phyloP scores from a whole-genome alignment of 2,329 filamentous ascomycete species.

The Penicillium sp. region DNA sequence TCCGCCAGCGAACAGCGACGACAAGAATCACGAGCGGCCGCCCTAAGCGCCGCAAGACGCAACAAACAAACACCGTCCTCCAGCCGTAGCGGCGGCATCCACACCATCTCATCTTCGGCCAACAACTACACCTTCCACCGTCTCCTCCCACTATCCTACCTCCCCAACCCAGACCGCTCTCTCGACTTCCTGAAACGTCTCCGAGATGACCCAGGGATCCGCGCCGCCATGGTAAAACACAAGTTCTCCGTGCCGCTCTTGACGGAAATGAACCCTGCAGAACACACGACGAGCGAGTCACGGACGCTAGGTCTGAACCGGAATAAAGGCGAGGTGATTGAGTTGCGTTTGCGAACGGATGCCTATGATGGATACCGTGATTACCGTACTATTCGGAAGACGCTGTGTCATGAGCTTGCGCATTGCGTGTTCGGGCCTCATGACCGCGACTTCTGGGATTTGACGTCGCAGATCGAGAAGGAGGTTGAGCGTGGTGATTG shows the following conservation, averaged over 20 bases:
- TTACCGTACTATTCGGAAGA: conserved; percentile 87
- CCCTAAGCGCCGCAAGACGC: conserved; percentile 23
- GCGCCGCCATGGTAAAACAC: conserved; percentile 77
- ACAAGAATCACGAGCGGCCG: conserved; percentile 32
- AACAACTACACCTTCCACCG: conserved; percentile 85
- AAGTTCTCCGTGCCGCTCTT: conserved; percentile 80
- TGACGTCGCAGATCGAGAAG: conserved; percentile 81
- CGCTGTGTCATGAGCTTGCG: conserved; percentile 90
- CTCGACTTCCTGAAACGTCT: conserved; percentile 72
- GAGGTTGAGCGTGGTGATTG: conserved; percentile 83
- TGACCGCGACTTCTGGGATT: conserved; percentile 83
- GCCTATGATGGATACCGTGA: conserved; percentile 91
- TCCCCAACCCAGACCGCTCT: conserved; percentile 73
- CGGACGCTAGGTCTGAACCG: conserved; percentile 83
- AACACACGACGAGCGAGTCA: conserved; percentile 79
- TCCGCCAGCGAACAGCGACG: conserved; percentile 29
- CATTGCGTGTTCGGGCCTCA: conserved; percentile 88
- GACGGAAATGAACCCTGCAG: conserved; percentile 91
- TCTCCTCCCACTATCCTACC: conserved; percentile 71
- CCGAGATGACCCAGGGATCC: conserved; percentile 80
- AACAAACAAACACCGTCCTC: conserved; percentile 11
- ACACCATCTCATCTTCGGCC: conserved; percentile 30
- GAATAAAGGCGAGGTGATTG: conserved; percentile 85
- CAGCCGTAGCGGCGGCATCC: conserved; percentile 24
- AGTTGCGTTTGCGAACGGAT: conserved; percentile 87